Conservation (phyloP, 2,329 filamentous ascomycete species). For the Grosmannia huntii region DNA sequence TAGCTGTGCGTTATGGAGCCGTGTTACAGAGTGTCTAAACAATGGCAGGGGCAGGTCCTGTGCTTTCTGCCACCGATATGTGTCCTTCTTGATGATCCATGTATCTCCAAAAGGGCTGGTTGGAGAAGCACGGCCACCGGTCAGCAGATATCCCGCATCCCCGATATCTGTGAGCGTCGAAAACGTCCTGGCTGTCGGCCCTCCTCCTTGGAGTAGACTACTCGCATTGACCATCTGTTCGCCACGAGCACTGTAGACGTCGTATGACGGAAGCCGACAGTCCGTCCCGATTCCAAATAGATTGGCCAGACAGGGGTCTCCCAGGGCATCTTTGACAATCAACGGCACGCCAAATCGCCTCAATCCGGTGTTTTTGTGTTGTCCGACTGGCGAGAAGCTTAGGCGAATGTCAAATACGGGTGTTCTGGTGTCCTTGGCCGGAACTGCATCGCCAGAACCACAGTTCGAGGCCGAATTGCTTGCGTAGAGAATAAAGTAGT, state of each 20-base stretch:
- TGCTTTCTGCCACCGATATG: slow-evolving; percentile 46
- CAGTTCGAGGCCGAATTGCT: slow-evolving; percentile 19
- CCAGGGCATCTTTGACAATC: slow-evolving; percentile 22
- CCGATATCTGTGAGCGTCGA: slow-evolving; percentile 61
- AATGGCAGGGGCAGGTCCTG: slow-evolving; percentile 56
- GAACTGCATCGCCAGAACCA: background rate
- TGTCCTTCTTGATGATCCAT: slow-evolving; percentile 53
- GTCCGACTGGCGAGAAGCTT: background rate
- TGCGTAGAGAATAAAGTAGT: slow-evolving; percentile 71
- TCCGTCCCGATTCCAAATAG: slow-evolving; percentile 31
- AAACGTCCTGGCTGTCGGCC: slow-evolving; percentile 48
- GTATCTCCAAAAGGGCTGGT: slow-evolving; percentile 56
- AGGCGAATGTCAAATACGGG: background rate
- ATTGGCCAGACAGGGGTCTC: slow-evolving; percentile 31
- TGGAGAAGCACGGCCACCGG: slow-evolving; percentile 71
- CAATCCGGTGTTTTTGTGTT: slow-evolving; percentile 25
- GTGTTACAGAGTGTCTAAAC: slow-evolving; percentile 60
- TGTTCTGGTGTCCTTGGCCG: too few species aligned
- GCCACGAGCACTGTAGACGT: slow-evolving; percentile 28
- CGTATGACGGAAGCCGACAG: slow-evolving; percentile 34
- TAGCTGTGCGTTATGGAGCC: slow-evolving; percentile 32
- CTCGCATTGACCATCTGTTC: background rate
- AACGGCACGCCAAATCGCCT: slow-evolving; percentile 50
- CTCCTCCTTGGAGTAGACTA: slow-evolving; percentile 16
- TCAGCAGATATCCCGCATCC: slow-evolving; percentile 46